Conservation (phyloP, 2,329 filamentous ascomycete genomes). For the Colletotrichum acutatum region DNA sequence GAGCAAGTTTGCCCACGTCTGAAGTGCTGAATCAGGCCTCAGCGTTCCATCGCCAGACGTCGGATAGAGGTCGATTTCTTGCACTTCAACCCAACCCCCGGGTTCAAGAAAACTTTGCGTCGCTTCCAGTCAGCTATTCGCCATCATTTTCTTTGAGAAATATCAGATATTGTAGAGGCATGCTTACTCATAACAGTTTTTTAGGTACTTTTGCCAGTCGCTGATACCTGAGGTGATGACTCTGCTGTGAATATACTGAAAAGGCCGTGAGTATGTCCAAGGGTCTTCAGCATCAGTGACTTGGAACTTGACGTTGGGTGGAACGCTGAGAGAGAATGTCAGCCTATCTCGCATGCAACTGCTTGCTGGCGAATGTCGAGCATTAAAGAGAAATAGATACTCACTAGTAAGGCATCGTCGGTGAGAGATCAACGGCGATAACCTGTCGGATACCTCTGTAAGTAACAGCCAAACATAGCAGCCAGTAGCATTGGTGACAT, state of each 20-base stretch:
- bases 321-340: slow-evolving; percentile 40
- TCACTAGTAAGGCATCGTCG: slow-evolving; percentile 46
- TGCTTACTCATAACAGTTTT: not conserved
- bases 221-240: slow-evolving; percentile 45
- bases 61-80: slow-evolving; percentile 10
- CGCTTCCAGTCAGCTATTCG: not conserved
- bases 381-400: not conserved
- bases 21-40: slow-evolving; percentile 42
- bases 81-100: slow-evolving; percentile 54
- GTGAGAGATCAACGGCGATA: slow-evolving; percentile 45
- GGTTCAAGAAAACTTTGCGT: slow-evolving; percentile 45
- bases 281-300: slow-evolving; percentile 48
- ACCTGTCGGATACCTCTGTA: slow-evolving; percentile 21
- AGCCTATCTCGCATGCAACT: not conserved
- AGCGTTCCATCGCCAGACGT: slow-evolving; percentile 53
- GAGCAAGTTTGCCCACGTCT: slow-evolving; percentile 46
- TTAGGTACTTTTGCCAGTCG: slow-evolving; percentile 48
- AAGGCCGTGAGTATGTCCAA: slow-evolving; percentile 46
- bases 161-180: not conserved
- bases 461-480: not conserved
- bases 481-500: too few species aligned
- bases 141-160: rapidly evolving
- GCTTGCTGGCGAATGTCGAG: too few species aligned
- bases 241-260: slow-evolving; percentile 48
- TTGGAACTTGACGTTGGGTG: slow-evolving; percentile 57